Base-by-base conservation (phyloP, 2,329 filamentous ascomycete genomes). In the Aspergillus sp. region DNA sequence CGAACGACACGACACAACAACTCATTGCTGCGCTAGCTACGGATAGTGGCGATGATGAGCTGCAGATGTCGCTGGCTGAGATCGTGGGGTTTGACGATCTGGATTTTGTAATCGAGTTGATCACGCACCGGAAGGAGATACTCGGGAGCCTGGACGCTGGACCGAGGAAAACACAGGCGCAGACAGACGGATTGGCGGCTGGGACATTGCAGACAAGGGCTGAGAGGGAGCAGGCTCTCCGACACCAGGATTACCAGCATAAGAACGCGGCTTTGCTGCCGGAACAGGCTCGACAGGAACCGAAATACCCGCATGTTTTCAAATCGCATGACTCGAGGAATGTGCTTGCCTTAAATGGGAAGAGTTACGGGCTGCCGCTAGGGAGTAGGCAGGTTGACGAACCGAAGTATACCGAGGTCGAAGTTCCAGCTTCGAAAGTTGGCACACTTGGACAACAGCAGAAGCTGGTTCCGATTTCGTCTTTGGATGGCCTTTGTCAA, bases 291-390 rank as follows among this genome's bases (percentile, higher is more conserved):
- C 87, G 87, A 48, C 79, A 87, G 58, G 90, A 88, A 53, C 84
- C 88, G 4, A 82, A 90, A 46, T 99, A 99, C 71, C 96, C 96
- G 1, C 95, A 99, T 71, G 91, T 99, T 0, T 99, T 97, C 77
- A 91, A 89, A 66, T 76, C 85, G 2, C 89, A 96, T 69, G 86
- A 87, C 60, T 90, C 93, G 3, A 91, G 95, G 1, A 98, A 98
- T 72, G 90, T 88, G 0, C 78, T 99, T 39, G 95, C 90, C 57
- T 79, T 87, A 21, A 83, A 87, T 50, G 95, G 95, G 1, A 88
- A 87, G 68, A 92, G 90, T 70, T 99, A 96, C 66, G 88, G 84
- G 1, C 78, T 99, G 17, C 95, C 95, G 0, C 69, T 84, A 1
- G 92, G 93, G 3, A 93, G 86, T 64, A 84, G 87, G 66, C 85